phyloP scores from a whole-genome alignment of 1,139 yeast species.

The Candida smagusa region DNA sequence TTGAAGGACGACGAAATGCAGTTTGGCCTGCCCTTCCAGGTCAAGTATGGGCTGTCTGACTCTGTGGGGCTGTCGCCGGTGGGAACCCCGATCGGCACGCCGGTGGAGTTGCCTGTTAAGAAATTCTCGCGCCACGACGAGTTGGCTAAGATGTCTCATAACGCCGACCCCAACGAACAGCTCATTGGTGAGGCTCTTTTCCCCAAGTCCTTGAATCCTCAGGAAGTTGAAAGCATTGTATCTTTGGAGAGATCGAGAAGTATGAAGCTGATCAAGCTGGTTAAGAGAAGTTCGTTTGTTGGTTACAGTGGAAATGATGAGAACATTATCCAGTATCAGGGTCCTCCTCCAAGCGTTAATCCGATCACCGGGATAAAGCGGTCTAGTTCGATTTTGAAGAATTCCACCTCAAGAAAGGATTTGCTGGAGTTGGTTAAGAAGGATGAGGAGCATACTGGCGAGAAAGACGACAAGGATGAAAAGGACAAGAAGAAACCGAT shows the following conservation, averaged over 20 bases:
- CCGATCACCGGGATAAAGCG: slow-evolving; percentile 28
- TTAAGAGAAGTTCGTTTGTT: slow-evolving; percentile 40
- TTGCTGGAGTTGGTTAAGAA: slow-evolving; percentile 9
- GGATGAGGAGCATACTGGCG: neutral
- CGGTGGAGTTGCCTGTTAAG: neutral
- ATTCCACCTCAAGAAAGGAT: slow-evolving; percentile 17
- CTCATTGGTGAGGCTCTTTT: slow-evolving; percentile 63
- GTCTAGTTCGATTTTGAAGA: slow-evolving; percentile 53
- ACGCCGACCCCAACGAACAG: slow-evolving; percentile 7
- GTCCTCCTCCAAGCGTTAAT: slow-evolving; percentile 15
- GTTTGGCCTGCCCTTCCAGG: slow-evolving; percentile 37
- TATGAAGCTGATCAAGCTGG: slow-evolving; percentile 30
- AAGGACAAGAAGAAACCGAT: neutral
- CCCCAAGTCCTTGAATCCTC: slow-evolving; percentile 63
- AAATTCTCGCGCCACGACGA: slow-evolving; percentile 5
- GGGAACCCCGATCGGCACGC: slow-evolving; percentile 3
- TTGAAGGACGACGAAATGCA: slow-evolving; percentile 9
- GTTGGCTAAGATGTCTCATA: slow-evolving; percentile 5
- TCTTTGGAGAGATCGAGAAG: slow-evolving; percentile 70
- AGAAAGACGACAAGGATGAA: neutral
- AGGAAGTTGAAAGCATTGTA: slow-evolving; percentile 72
- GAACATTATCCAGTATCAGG: slow-evolving; percentile 34
- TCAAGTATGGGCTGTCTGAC: slow-evolving; percentile 15
- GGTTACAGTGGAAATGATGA: slow-evolving; percentile 50
- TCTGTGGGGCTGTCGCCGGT: slow-evolving; percentile 2